phyloP scores from a whole-genome alignment of 108 stramenopile species.

The Parietichytrium sp. region DNA sequence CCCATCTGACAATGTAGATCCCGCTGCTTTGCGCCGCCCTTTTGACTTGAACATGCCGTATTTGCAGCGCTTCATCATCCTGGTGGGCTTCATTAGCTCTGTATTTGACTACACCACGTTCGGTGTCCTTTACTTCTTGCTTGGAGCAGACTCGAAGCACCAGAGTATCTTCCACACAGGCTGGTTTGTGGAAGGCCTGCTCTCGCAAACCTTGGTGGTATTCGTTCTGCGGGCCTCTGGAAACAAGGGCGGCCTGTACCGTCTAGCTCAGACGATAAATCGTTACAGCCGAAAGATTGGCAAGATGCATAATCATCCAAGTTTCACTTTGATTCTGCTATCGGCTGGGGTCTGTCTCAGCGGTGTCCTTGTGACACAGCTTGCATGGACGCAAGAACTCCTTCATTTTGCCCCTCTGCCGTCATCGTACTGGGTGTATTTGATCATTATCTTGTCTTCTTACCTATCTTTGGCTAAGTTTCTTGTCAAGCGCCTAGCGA shows the following conservation, averaged over 20 bases:
- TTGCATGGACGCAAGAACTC: neutral
- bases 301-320: no score
- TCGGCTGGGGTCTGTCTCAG: neutral
- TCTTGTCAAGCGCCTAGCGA: neutral
- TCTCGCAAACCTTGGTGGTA: conserved; percentile 26
- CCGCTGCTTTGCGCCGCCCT: neutral
- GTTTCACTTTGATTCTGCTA: neutral
- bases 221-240: neutral
- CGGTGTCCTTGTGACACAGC: neutral
- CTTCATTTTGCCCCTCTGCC: neutral
- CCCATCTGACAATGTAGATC: neutral
- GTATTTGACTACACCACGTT: conserved; percentile 22
- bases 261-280: no score
- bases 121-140: neutral
- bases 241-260: no score
- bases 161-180: conserved; percentile 30
- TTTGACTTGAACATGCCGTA: conserved; percentile 2
- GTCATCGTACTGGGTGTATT: neutral
- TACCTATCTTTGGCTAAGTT: neutral
- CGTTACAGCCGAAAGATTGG: no score
- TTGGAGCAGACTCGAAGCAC: neutral
- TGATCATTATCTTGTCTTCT: neutral
- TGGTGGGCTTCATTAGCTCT: neutral
- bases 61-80: neutral
- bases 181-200: conserved; percentile 32